These are phyloP conservation scores for Plasmopara viticola DNA, from an alignment of 352 stramenopile genomes.

Conservation along the genomic window DNA sequence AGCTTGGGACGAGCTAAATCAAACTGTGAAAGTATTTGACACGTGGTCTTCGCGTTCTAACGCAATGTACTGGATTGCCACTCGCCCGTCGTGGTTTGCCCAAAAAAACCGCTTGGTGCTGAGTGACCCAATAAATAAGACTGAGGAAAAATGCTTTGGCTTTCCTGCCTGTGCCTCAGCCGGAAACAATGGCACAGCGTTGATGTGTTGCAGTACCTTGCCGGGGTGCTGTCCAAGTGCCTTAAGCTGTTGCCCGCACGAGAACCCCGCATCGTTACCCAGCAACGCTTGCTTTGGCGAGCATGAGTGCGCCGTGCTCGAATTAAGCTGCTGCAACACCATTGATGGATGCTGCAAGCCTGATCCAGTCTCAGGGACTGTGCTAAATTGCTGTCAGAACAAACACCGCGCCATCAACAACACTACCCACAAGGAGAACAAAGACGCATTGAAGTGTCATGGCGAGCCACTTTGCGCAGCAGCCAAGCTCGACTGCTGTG, in stretches of 20 bases:
- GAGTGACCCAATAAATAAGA: constrained; percentile 24
- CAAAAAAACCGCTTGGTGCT: constrained; percentile 33
- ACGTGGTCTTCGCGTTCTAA: constrained; percentile 74
- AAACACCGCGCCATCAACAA: constrained; percentile 29
- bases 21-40: constrained; percentile 47
- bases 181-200: constrained; percentile 48
- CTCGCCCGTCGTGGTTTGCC: constrained; percentile 58
- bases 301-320: constrained; percentile 48
- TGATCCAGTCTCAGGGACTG: constrained; percentile 33
- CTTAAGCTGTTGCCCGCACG: constrained; percentile 55
- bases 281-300: constrained; percentile 61
- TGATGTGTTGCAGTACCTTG: constrained; percentile 59
- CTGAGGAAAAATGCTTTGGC: constrained; percentile 60
- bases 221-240: constrained; percentile 65
- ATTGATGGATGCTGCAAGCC: constrained; percentile 66
- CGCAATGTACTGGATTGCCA: constrained; percentile 69
- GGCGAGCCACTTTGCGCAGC: constrained; percentile 35
- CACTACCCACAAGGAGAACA: constrained; percentile 26
- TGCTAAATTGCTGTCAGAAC: constrained; percentile 66
- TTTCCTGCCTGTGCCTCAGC: constrained; percentile 46
- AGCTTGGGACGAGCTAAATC: constrained; percentile 60
- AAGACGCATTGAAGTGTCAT: constrained; percentile 27
- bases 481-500: constrained; percentile 41
- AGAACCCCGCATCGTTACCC: constrained; percentile 32
- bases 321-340: constrained; percentile 59